A percentile compares a stretch with the other conserved stretches of the same genome.
phyloP scores from a whole-genome alignment of 106 monocot genomes.

The Dioscorea dumetorum region DNA sequence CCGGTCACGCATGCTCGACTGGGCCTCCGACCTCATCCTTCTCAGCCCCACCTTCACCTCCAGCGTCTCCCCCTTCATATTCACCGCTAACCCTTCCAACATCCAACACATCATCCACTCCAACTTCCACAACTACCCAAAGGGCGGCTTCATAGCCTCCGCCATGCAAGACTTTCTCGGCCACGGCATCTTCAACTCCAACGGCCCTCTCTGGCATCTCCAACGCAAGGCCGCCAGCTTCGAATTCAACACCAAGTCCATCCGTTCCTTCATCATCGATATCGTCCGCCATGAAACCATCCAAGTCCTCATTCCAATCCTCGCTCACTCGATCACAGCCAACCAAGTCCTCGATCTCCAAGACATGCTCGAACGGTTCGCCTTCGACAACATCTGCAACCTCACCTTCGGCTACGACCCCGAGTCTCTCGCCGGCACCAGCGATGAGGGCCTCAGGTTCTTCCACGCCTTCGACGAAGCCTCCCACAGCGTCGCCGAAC shows the following conservation, averaged over 20 bases:
- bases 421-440: neutral
- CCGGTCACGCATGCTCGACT: neutral
- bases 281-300: constrained; percentile 3
- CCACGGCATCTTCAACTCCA: constrained; percentile 13
- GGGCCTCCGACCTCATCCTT: constrained; percentile 6
- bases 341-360: constrained; percentile 17
- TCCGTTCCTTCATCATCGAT: constrained; percentile 16
- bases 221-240: constrained; percentile 19
- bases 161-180: constrained; percentile 1
- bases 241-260: constrained; percentile 16
- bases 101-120: constrained; percentile 5
- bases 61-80: constrained; percentile 5
- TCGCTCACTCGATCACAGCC: neutral
- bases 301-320: neutral
- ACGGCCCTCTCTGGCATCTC: constrained; percentile 7
- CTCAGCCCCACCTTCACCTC: constrained; percentile 2
- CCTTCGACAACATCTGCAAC: constrained; percentile 33
- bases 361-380: constrained; percentile 25
- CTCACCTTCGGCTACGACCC: constrained; percentile 16
- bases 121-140: constrained; percentile 6
- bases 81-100: constrained; percentile 14
- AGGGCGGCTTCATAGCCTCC: neutral
- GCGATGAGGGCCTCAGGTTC: constrained; percentile 7
- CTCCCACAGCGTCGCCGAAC: neutral
- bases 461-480: constrained; percentile 13